Conservation (phyloP, 768 basidiomycete genomes). For the Pleurotus sapidus region DNA sequence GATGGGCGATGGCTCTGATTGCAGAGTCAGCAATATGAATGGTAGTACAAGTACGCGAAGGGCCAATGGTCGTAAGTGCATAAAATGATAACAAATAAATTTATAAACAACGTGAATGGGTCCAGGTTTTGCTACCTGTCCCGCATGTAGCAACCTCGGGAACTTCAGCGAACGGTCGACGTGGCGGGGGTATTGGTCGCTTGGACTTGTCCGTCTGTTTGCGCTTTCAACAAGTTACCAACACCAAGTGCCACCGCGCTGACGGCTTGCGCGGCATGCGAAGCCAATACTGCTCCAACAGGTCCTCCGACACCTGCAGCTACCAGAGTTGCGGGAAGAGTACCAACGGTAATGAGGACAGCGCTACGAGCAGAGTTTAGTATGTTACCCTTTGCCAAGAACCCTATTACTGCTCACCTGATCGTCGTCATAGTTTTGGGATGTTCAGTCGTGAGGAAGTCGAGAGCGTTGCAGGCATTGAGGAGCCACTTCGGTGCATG, state of each 20-base stretch:
- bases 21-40: neutral
- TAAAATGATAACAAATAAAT: constrained; percentile 3
- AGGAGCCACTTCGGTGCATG: constrained; percentile 75
- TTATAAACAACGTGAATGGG: constrained; percentile 3
- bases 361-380: constrained; percentile 71
- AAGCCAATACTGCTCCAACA: constrained; percentile 54
- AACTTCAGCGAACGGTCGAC: neutral
- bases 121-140: neutral
- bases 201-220: constrained; percentile 28
- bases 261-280: constrained; percentile 72
- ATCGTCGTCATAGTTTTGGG: constrained; percentile 45
- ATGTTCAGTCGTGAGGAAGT: constrained; percentile 71
- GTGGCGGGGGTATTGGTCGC: neutral
- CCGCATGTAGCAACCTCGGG: neutral
- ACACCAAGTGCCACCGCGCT: constrained; percentile 78
- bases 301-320: constrained; percentile 65
- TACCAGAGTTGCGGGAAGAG: constrained; percentile 67
- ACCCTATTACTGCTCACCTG: neutral
- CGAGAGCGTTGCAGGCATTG: constrained; percentile 73
- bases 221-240: constrained; percentile 53
- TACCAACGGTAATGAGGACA: constrained; percentile 76
- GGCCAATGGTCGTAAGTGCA: neutral
- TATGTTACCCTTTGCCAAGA: neutral
- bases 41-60: too few species aligned
- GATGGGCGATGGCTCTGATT: constrained; percentile 29